Percentiles rank a stretch among this genome's conserved stretches.
Conservation (phyloP, 805 yeast species). For the Pichia exigua region DNA sequence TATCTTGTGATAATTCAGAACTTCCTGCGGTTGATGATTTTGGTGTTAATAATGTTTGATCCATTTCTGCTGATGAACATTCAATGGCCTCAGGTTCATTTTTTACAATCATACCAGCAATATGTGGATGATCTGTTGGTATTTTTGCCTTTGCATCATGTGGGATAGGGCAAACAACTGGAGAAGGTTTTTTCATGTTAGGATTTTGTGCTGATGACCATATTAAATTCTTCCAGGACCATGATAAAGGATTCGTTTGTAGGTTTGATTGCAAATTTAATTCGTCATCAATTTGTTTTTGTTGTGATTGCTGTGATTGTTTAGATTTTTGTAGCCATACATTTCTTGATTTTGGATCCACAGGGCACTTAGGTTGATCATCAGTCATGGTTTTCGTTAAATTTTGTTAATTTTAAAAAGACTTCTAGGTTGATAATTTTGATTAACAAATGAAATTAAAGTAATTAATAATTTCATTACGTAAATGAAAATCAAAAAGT, state of each 20-base stretch:
- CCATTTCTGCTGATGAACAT: conserved; percentile 41
- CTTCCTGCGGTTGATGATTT: conserved; percentile 22
- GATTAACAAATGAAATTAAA: background rate
- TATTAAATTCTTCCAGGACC: conserved; percentile 14
- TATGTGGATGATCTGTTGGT: conserved; percentile 18
- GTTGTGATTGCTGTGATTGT: conserved; percentile 13
- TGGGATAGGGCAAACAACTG: conserved; percentile 8
- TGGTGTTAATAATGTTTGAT: conserved; percentile 22
- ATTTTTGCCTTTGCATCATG: conserved; percentile 11
- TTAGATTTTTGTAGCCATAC: conserved; percentile 43
- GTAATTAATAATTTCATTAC: background rate
- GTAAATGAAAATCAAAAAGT: background rate
- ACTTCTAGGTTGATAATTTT: background rate
- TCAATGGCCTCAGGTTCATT: conserved; percentile 32
- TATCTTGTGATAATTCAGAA: conserved; percentile 52
- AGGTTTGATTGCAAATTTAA: background rate
- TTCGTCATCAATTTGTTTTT: background rate
- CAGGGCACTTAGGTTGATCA: conserved; percentile 49
- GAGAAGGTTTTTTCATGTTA: background rate
- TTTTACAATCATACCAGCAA: conserved; percentile 6
- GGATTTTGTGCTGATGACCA: conserved; percentile 14
- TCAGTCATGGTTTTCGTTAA: conserved; percentile 12
- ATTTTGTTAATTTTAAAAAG: background rate
- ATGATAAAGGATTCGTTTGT: background rate
- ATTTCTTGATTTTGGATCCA: conserved; percentile 53